These are phyloP conservation scores for Eutrema japonicum DNA, from an alignment of 345 rosid genomes.

Conservation along the genomic window DNA sequence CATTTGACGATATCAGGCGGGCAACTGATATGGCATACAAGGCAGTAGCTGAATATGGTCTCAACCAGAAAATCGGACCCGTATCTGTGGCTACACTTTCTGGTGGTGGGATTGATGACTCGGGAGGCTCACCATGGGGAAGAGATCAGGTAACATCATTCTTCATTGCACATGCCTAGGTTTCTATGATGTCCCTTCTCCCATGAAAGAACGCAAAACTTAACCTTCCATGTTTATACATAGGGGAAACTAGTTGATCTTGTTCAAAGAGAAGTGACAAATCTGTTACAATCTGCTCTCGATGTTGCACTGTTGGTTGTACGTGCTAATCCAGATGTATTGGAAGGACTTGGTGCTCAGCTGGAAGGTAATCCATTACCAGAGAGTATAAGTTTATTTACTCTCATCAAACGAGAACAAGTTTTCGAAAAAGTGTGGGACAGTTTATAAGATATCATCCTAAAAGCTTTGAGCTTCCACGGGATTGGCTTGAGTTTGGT, in stretches of 20 bases:
- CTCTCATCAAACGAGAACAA: not conserved
- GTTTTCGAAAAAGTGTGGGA: not conserved
- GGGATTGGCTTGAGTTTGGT: slow-evolving; percentile 16
- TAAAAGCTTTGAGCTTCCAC: not conserved
- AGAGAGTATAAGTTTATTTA: slow-evolving; percentile 3
- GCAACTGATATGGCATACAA: slow-evolving; percentile 98
- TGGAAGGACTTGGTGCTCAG: slow-evolving; percentile 94
- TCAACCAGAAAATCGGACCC: slow-evolving; percentile 82
- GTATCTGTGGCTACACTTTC: slow-evolving; percentile 83
- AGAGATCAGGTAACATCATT: slow-evolving; percentile 72
- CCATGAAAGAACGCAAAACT: slow-evolving; percentile 12
- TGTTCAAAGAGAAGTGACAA: slow-evolving; percentile 87
- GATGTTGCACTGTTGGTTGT: slow-evolving; percentile 77
- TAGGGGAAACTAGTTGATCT: slow-evolving; percentile 95
- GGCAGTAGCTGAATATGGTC: slow-evolving; percentile 98
- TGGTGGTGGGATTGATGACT: slow-evolving; percentile 85
- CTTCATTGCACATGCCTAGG: slow-evolving; percentile 3
- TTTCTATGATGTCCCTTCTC: not conserved
- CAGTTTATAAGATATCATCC: not conserved
- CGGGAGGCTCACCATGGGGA: slow-evolving; percentile 78
- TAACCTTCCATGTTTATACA: slow-evolving; percentile 7
- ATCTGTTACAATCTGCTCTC: slow-evolving; percentile 74
- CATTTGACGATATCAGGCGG: slow-evolving; percentile 92
- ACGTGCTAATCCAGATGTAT: slow-evolving; percentile 80
- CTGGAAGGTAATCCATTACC: slow-evolving; percentile 69